Conservation (phyloP, 2,329 filamentous ascomycete species). For the Sarocladiaceae sp. region DNA sequence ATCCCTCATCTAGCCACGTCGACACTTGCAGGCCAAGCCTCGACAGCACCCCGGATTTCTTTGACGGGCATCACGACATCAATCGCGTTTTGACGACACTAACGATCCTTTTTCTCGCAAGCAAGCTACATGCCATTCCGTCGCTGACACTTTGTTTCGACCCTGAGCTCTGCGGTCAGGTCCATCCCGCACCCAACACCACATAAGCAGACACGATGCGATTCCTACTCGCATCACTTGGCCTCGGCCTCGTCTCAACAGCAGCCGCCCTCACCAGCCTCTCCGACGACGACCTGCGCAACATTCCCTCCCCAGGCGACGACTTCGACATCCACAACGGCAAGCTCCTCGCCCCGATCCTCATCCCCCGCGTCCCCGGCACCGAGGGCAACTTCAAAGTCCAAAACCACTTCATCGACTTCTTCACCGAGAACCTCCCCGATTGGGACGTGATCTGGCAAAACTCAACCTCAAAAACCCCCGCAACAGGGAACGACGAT, state of each 20-base stretch:
- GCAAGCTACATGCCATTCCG: neutral
- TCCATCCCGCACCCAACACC: neutral
- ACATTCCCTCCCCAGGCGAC: constrained; percentile 65
- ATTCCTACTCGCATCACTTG: constrained; percentile 23
- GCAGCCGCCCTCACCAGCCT: constrained; percentile 43
- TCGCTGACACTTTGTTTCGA: neutral
- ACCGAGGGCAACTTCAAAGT: constrained; percentile 70
- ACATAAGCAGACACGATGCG: constrained; percentile 9
- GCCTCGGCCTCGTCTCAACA: constrained; percentile 16
- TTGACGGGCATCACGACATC: neutral
- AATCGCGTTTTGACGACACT: neutral
- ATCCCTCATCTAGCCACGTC: constrained; percentile 4
- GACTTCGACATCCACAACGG: constrained; percentile 79
- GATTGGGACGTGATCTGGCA: constrained; percentile 79
- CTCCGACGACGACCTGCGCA: constrained; percentile 69
- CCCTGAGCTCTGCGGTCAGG: neutral
- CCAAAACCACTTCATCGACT: constrained; percentile 77
- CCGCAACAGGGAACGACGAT: constrained; percentile 63
- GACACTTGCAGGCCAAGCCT: constrained; percentile 7
- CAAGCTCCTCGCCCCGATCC: constrained; percentile 76
- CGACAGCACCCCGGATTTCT: neutral
- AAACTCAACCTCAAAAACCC: constrained; percentile 84
- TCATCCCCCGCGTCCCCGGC: constrained; percentile 84
- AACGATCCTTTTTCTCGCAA: too few relatives aligned
- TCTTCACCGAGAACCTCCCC: constrained; percentile 72